phyloP scores from a whole-genome alignment of 352 stramenopile species.

The Pythium oligandrum region DNA sequence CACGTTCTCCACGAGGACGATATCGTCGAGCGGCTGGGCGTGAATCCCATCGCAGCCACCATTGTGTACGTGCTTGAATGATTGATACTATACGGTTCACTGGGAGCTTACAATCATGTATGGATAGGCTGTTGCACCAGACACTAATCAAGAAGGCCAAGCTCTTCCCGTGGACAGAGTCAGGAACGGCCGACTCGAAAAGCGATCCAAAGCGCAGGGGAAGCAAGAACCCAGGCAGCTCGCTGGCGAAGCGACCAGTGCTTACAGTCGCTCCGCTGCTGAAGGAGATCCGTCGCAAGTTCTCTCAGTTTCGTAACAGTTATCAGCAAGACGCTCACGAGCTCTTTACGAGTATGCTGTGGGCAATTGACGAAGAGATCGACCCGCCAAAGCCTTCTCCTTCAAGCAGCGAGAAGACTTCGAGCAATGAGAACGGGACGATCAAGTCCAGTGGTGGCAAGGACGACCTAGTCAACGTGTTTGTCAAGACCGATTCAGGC shows the following conservation, averaged over 20 bases:
- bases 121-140: slow-evolving; percentile 6
- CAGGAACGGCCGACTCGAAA: slow-evolving; percentile 8
- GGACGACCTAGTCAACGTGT: slow-evolving; percentile 28
- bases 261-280: slow-evolving; percentile 56
- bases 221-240: slow-evolving; percentile 14
- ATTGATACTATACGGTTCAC: not conserved
- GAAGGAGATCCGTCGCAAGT: slow-evolving; percentile 73
- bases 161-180: not conserved
- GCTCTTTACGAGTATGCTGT: slow-evolving; percentile 92
- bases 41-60: slow-evolving; percentile 84
- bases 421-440: no score
- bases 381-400: slow-evolving; percentile 23
- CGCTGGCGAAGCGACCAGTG: slow-evolving; percentile 16
- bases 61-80: slow-evolving; percentile 39
- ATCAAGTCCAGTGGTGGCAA: not conserved
- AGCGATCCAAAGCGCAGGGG: slow-evolving; percentile 15
- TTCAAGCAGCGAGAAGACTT: no score
- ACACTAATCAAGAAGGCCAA: slow-evolving; percentile 7
- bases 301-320: slow-evolving; percentile 91
- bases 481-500: slow-evolving; percentile 57
- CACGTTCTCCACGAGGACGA: slow-evolving; percentile 45
- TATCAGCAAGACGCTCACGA: slow-evolving; percentile 98
- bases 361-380: slow-evolving; percentile 72
- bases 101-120: not conserved
- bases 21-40: slow-evolving; percentile 50